Evolutionary conservation across 169 alveolate genomes (phyloP), one percentile per base, ranked within the genome.

Genomic region (Cryptosporidium bovis): DNA sequence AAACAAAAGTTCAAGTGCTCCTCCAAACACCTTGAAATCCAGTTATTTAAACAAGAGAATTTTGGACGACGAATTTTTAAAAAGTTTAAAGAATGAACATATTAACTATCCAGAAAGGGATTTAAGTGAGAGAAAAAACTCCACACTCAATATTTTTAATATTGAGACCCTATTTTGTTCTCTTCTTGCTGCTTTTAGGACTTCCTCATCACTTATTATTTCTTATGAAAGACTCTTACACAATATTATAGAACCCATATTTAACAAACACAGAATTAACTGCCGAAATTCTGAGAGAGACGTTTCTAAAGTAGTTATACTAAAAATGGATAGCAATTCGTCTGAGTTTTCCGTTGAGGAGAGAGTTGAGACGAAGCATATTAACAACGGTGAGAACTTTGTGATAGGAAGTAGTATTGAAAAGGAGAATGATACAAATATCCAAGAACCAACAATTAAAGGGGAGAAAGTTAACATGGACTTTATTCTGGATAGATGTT

Each of bases 141-240:
- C 2, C 6, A 6, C 64, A 18, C 34, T 44, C 7, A 62, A 33
- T 56, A 27, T 77, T 27, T 3, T 77, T 7, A 50, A 24, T 40
- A 36, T 77, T 33, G 36, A 60, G 0, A 56, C 85, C 16, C 71
- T 77, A 2, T 46, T 40, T 24, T 34, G 50, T 44, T 50, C 85
- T 2, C 33, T 77, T 27, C 7, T 77, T 1, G 62, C 85, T 36
- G 85, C 66, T 2, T 77, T 77, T 50, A 56, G 71, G 7, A 77
- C 85, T 8, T 29, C 65, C 24, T 77, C 85, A n/a, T 31, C 46
- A 6, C 53, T 77, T 7, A 46, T 77, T 29, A 40, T 77, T 48
- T 56, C 31, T 2, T 77, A 77, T 36, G 85, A 77, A 51, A 77
- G 24, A 62, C 24, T 18, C n/a, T 40, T 60, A 12, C 85, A 77